Base-by-base conservation (phyloP, 139 green algal genomes). In the Chlorokybus atmophyticus region DNA sequence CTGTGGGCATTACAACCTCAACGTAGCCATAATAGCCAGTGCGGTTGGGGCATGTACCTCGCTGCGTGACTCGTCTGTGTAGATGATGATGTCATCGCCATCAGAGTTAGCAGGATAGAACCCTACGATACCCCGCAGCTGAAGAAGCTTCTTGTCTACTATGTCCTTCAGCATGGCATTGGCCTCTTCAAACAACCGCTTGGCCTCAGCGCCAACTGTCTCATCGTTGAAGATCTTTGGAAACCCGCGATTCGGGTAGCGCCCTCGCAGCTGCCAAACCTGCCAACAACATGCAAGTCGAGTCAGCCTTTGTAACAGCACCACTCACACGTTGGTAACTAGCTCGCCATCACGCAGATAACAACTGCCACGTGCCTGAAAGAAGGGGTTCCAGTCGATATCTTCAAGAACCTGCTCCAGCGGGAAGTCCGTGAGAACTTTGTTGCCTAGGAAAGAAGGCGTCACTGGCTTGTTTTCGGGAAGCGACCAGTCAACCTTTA, bases 361-460 rank as follows among this genome's bases (percentile, higher is more conserved):
- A n/a, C n/a, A n/a, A n/a, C n/a, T n/a, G 10, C 35, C 35, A 44
- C 35, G 6, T 6, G 27, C 44, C 76, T 94, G 86, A 78, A 98
- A 98, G 77, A 98, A 97, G 7, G 90, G 90, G 76, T 96, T 97
- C 90, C 90, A 98, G 75, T 98, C 90, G 56, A 98, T 97, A 78
- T 89, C 88, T 21, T 74, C 55, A 25, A 98, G 24, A 23, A 98
- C 81, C 19, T 94, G 80, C 67, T 95, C 82, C 17, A 98, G 77
- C 14, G 82, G 75, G 55, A 85, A 90, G 57, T 90, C 73, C 28
- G 69, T 52, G 38, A 84, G 83, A 2, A 79, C 72, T 61, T 81
- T 83, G 50, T 67, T 83, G 31, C 87, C 87, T 23, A 91, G 30
- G 38, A 89, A 23, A 52, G 75, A 74, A 28, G 90, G 90, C 23